Evolutionary conservation across 1,139 yeast genomes (phyloP).

Genomic region (Suhomyces atakaporum): DNA sequence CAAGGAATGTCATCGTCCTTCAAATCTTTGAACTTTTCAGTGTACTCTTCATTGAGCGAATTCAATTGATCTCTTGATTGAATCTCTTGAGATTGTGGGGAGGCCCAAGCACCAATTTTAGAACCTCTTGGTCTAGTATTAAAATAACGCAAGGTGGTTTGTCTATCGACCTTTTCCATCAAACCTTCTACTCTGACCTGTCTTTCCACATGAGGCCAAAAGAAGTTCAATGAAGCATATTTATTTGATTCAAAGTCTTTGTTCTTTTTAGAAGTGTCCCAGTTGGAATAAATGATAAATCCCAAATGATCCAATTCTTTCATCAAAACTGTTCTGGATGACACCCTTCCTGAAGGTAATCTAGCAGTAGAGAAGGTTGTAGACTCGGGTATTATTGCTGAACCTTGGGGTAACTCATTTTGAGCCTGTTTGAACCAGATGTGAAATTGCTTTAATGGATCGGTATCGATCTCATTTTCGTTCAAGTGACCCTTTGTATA

Average conservation of each 20-base stretch:
- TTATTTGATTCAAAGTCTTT: conserved; percentile 70
- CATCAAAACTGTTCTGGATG: conserved; percentile 78
- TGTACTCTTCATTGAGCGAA: conserved; percentile 45
- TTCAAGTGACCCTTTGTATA: conserved; percentile 69
- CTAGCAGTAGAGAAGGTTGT: conserved; percentile 81
- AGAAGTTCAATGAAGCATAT: conserved; percentile 82
- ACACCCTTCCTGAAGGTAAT: conserved; percentile 84
- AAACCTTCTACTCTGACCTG: conserved; percentile 92
- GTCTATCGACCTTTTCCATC: conserved; percentile 71
- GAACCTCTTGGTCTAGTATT: conserved; percentile 90
- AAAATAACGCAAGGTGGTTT: conserved; percentile 76
- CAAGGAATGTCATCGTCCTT: conserved; percentile 71
- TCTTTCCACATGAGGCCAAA: conserved; percentile 88
- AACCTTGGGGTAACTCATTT: conserved; percentile 46
- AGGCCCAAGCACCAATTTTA: conserved; percentile 95
- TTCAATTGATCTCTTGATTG: conserved; percentile 64
- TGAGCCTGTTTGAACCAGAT: conserved; percentile 86
- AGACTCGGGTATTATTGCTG: conserved; percentile 68
- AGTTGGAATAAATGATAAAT: conserved; percentile 86
- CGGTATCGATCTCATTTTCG: conserved; percentile 50
- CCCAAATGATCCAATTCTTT: conserved; percentile 88
- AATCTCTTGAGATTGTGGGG: conserved; percentile 76
- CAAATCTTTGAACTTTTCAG: conserved; percentile 58
- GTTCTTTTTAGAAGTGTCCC: conserved; percentile 84
- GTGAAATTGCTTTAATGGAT: conserved; percentile 79